These are phyloP conservation scores for Fusarium fujikuroi DNA, from an alignment of 2,329 filamentous ascomycete species.

Conservation along the genomic window DNA sequence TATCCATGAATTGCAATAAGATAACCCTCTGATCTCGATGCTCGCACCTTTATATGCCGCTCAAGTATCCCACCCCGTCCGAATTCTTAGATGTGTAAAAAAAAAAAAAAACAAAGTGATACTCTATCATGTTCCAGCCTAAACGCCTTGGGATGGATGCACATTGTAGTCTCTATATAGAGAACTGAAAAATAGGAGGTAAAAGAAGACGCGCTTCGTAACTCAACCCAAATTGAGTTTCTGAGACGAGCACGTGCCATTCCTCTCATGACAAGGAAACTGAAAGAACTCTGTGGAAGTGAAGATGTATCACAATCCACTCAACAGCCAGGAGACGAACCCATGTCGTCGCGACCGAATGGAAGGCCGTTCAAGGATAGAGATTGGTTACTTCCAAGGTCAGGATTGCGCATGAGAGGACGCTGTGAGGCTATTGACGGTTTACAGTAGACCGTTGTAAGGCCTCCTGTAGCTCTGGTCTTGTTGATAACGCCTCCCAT, in stretches of 20 bases:
- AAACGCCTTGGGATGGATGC: constrained; percentile 48
- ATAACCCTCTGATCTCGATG: constrained; percentile 26
- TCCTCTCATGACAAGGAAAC: constrained; percentile 26
- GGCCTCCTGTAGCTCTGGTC: constrained; percentile 90
- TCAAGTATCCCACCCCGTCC: constrained; percentile 32
- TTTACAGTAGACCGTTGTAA: constrained; percentile 82
- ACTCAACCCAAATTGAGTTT: neutral
- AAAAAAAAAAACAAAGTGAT: constrained; percentile 8
- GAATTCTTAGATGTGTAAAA: constrained; percentile 38
- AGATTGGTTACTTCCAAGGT: neutral
- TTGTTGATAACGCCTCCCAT: constrained; percentile 76
- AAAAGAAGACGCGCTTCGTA: constrained; percentile 9
- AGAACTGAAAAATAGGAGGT: constrained; percentile 28
- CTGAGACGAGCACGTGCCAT: constrained; percentile 4
- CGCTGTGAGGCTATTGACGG: constrained; percentile 41
- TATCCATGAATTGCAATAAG: constrained; percentile 22
- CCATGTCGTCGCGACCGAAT: neutral
- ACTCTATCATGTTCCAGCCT: constrained; percentile 48
- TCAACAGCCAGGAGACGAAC: neutral
- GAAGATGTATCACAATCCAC: neutral
- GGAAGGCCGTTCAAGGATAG: neutral
- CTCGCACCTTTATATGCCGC: constrained; percentile 40
- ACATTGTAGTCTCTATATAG: constrained; percentile 33
- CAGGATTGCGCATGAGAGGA: neutral
- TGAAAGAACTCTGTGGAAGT: neutral